Base-by-base conservation (phyloP, 371 early-diverging fungal genomes). In the Enteropsectra breve region DNA sequence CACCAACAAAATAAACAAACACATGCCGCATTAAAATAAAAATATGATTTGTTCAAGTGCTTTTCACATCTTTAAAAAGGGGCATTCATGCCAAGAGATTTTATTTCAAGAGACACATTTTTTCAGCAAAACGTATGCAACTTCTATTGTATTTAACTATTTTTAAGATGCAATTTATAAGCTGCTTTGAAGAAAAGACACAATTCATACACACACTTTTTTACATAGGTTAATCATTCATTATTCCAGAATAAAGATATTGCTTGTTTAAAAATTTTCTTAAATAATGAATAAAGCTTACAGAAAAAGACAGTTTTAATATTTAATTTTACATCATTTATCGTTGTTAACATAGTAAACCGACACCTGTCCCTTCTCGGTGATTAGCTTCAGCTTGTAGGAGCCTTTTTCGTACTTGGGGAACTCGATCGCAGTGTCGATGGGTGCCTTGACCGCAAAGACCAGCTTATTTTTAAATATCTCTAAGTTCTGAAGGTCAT, bases 371-470 rank as follows among this genome's bases (percentile, higher is more conserved):
- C 75, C 76, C n/a, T 55, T 52, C 24, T 69, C 66, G 2, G 74
- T 55, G 13, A 65, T 54, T 5, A 76, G 46, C 33, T 70, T 68
- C 13, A 78, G 38, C 48, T 63, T 69, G 52, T 67, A 73, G 23
- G 47, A 40, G 2, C 70, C 73, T 36, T 76, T 76, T 13, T 74
- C 65, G 34, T 73, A 76, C 40, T 57, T 57, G 13, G 76, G 75
- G 47, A 62, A 73, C 18, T 79, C 79, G 55, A 79, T 60, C 13
- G 64, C 54, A 36, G 73, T 80, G 13, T 77, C 76, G 2, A 59
- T 34, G 21, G 80, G 78, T 37, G 78, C 74, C 53, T 80, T 80
- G 15, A 80, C 63, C n/a, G 72, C 78, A 76, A 80, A 78, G 8
- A 80, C 33, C 5, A 76, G 67, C 18, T 69, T 62, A n/a, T 69